phyloP scores from a whole-genome alignment of 768 basidiomycete species.

The Termitomyces sp. region DNA sequence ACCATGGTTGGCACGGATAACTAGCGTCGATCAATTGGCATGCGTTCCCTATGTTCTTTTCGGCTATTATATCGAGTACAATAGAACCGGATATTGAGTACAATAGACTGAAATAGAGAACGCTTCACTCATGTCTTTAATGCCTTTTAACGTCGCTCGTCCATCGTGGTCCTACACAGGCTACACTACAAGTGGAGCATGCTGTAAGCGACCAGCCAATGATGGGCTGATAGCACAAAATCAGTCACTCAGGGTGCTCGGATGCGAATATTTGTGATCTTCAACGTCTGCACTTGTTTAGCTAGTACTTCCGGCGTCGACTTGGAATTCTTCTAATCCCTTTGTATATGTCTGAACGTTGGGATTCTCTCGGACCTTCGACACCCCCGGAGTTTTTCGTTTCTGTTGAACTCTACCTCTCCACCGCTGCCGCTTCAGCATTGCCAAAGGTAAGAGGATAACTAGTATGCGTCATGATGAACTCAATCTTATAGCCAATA shows the following conservation, averaged over 20 bases:
- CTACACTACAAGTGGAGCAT: too few relatives aligned
- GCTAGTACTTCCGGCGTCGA: neutral
- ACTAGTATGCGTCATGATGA: neutral
- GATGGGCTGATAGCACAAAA: neutral
- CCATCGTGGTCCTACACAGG: neutral
- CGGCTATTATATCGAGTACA: neutral
- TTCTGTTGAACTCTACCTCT: constrained; percentile 60
- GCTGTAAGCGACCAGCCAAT: too few relatives aligned
- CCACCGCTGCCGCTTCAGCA: constrained; percentile 43
- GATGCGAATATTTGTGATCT: neutral
- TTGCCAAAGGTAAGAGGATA: constrained; percentile 51
- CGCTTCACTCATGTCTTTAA: neutral
- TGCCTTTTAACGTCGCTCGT: too few relatives aligned
- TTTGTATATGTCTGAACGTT: constrained; percentile 32
- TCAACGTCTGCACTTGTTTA: neutral
- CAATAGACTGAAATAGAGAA: neutral
- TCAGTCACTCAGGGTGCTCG: neutral
- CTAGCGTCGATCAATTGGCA: neutral
- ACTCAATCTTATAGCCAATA: constrained; percentile 29
- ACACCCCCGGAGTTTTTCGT: constrained; percentile 51
- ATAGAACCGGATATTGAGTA: neutral
- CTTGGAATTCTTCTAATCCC: neutral
- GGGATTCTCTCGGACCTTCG: constrained; percentile 23
- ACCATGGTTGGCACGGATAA: constrained; percentile 3
- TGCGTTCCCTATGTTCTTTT: neutral